phyloP scores from a whole-genome alignment of 371 early-diverging fungal species.

The Blastocladiella emersonii region DNA sequence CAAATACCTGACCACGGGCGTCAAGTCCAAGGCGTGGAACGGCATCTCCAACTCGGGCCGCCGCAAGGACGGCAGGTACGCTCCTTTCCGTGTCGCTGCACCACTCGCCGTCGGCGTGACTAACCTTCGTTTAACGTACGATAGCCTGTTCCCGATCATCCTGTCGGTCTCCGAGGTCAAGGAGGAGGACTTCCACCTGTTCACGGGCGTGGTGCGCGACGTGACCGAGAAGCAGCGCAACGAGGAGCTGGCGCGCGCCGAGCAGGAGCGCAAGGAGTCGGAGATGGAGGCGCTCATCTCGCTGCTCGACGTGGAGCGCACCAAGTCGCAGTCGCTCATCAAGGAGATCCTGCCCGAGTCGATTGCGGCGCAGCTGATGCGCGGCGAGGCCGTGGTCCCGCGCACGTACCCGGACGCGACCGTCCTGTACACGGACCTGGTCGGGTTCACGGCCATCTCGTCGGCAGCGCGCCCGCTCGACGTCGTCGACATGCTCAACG shows the following conservation, averaged over 20 bases:
- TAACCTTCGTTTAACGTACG: too few relatives aligned
- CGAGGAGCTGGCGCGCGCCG: conserved; percentile 7
- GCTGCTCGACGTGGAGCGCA: conserved; percentile 1
- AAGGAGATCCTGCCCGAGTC: conserved; percentile 22
- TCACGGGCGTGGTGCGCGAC: conserved; percentile 26
- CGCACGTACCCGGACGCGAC: conserved; percentile 14
- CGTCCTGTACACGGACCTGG: conserved; percentile 23
- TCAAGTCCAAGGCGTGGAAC: too few relatives aligned
- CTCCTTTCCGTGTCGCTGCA: too few relatives aligned
- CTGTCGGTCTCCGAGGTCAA: too few relatives aligned
- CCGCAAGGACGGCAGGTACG: too few relatives aligned
- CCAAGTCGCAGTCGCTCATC: conserved; percentile 14
- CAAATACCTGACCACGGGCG: conserved; percentile 20
- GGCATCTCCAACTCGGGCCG: too few relatives aligned
- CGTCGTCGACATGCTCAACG: conserved; percentile 18
- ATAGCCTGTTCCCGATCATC: too few relatives aligned
- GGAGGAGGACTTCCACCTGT: conserved; percentile 18
- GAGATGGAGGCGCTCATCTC: conserved; percentile 8
- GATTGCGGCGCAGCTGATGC: conserved; percentile 19
- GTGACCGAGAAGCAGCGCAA: conserved; percentile 15
- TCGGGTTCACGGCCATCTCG: conserved; percentile 19
- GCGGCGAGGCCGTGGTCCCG: conserved; percentile 15
- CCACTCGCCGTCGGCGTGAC: too few relatives aligned
- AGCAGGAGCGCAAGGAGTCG: conserved; percentile 8
- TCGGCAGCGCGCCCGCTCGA: conserved; percentile 12